These are phyloP conservation scores for Mucor plumbeus DNA, from an alignment of 371 early-diverging fungal genomes.

Conservation along the genomic window DNA sequence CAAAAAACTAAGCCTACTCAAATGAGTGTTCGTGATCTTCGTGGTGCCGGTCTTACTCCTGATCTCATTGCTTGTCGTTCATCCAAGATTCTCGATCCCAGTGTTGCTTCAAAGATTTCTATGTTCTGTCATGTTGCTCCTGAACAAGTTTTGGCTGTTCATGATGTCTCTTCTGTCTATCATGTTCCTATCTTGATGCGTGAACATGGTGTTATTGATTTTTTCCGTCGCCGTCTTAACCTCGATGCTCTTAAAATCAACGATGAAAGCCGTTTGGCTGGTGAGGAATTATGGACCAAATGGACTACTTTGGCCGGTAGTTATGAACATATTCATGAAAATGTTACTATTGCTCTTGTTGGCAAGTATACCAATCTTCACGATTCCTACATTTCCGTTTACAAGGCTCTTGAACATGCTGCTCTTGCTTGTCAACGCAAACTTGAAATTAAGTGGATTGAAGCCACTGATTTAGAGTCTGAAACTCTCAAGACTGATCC, in stretches of 20 bases:
- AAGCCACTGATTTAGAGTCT: constrained; percentile 91
- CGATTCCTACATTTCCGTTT: constrained; percentile 97
- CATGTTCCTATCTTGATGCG: constrained; percentile 94
- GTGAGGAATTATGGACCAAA: constrained; percentile 70
- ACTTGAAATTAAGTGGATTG: constrained; percentile 91
- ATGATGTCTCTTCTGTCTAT: constrained; percentile 95
- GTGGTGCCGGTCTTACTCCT: constrained; percentile 94
- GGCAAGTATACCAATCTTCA: constrained; percentile 96
- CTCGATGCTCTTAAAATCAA: constrained; percentile 64
- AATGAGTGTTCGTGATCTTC: constrained; percentile 90
- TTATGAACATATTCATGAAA: constrained; percentile 80
- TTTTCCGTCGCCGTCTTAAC: constrained; percentile 81
- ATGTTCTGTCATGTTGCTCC: constrained; percentile 97
- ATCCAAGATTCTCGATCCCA: constrained; percentile 77
- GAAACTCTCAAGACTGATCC: constrained; percentile 75
- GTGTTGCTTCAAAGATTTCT: constrained; percentile 91
- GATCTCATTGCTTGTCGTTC: constrained; percentile 98
- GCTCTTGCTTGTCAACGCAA: constrained; percentile 82
- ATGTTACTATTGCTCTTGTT: constrained; percentile 91
- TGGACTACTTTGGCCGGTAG: constrained; percentile 86
- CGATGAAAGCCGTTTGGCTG: constrained; percentile 58
- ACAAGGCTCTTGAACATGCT: constrained; percentile 96
- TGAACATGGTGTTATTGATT: constrained; percentile 83
- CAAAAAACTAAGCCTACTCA: constrained; percentile 99
- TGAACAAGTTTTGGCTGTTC: constrained; percentile 89